Conservation (phyloP, 192 early-diverging fungal species). For the Coemansia erecta region DNA sequence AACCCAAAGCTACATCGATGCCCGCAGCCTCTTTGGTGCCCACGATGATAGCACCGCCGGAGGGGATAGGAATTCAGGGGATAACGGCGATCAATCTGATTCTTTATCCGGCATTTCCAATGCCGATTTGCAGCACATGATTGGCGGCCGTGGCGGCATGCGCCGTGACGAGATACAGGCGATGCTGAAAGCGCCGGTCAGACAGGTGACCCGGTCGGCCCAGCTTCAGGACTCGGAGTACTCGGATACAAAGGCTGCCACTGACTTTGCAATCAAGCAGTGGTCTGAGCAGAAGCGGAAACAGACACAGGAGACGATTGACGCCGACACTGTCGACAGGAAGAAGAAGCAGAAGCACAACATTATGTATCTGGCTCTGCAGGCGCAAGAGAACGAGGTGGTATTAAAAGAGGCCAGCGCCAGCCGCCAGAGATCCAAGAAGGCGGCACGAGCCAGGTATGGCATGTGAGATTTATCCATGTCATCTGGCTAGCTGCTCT, state of each 20-base stretch:
- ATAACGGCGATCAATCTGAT: slow-evolving; percentile 9
- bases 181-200: slow-evolving; percentile 10
- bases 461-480: slow-evolving; percentile 32
- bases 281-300: slow-evolving; percentile 16
- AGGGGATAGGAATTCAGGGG: background rate
- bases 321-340: slow-evolving; percentile 25
- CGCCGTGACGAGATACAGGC: slow-evolving; percentile 25
- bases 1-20: slow-evolving; percentile 30
- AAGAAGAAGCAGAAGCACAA: slow-evolving; percentile 74
- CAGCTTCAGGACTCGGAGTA: slow-evolving; percentile 31
- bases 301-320: slow-evolving; percentile 21
- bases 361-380: slow-evolving; percentile 72
- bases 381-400: slow-evolving; percentile 66
- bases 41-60: background rate
- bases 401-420: slow-evolving; percentile 64
- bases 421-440: slow-evolving; percentile 59
- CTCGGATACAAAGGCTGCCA: slow-evolving; percentile 29
- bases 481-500: background rate
- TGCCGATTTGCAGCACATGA: slow-evolving; percentile 25
- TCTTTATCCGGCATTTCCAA: slow-evolving; percentile 12
- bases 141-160: slow-evolving; percentile 29
- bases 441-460: slow-evolving; percentile 66
- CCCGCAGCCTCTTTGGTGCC: slow-evolving; percentile 6
- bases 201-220: slow-evolving; percentile 21
- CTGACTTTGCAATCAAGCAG: slow-evolving; percentile 19